Conservation (phyloP, 2,329 filamentous ascomycete genomes). For the Aspergillus sclerotialis region DNA sequence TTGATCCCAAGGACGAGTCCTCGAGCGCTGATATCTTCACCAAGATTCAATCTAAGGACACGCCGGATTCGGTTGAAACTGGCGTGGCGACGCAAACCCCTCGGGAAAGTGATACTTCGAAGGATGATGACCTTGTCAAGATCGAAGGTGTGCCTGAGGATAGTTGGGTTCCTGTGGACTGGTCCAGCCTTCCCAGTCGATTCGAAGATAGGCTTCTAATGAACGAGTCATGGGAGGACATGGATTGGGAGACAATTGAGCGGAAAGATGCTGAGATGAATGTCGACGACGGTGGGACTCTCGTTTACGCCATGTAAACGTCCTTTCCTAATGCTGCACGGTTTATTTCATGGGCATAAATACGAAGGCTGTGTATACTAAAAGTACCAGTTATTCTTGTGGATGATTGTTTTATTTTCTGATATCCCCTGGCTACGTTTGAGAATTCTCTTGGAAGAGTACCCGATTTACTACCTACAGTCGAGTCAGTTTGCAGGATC, state of each 20-base stretch:
- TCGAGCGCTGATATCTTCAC: constrained; percentile 30
- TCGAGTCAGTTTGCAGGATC: constrained; percentile 4
- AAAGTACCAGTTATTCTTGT: too few relatives aligned
- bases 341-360: constrained; percentile 10
- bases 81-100: constrained; percentile 30
- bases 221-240: constrained; percentile 22
- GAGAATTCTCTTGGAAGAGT: constrained; percentile 2
- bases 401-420: constrained; percentile 6
- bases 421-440: constrained; percentile 2
- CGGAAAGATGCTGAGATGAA: constrained; percentile 19
- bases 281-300: constrained; percentile 18
- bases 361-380: constrained; percentile 15
- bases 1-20: constrained; percentile 32
- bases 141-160: constrained; percentile 18
- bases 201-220: constrained; percentile 17
- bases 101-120: constrained; percentile 27
- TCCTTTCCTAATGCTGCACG: too few relatives aligned
- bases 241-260: constrained; percentile 37
- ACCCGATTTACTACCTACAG: neutral
- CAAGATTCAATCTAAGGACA: constrained; percentile 25
- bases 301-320: constrained; percentile 22
- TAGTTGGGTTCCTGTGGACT: constrained; percentile 26
- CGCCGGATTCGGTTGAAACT: constrained; percentile 31
- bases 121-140: constrained; percentile 24
- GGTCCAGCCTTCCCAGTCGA: constrained; percentile 23